A percentile compares a stretch with the other conserved stretches of the same genome.
phyloP scores from a whole-genome alignment of 1,284 basidiomycete genomes.

The Inonotus obliquus region DNA sequence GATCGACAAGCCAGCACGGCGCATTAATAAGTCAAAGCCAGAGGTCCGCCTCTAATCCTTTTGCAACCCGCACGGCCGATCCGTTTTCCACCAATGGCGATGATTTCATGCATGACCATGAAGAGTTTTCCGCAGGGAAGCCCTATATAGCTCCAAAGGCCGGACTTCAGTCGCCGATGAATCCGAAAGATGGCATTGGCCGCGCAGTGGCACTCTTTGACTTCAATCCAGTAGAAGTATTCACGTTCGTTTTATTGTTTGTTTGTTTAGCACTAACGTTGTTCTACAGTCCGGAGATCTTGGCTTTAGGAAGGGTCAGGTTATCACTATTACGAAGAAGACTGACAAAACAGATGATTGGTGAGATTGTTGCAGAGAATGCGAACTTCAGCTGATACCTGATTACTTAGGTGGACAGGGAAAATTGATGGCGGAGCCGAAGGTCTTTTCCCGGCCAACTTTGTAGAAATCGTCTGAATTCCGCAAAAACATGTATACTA shows the following conservation, averaged over 20 bases:
- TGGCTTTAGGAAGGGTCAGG: constrained; percentile 79
- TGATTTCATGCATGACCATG: constrained; percentile 21
- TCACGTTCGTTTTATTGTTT: constrained; percentile 7
- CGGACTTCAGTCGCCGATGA: constrained; percentile 43
- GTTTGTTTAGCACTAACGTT: neutral
- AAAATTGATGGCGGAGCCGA: constrained; percentile 32
- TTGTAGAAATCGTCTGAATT: constrained; percentile 42
- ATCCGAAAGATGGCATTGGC: constrained; percentile 55
- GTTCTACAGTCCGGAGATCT: constrained; percentile 67
- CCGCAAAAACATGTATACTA: neutral
- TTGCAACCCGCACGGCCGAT: neutral
- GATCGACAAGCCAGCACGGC: neutral
- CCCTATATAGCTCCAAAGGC: constrained; percentile 43
- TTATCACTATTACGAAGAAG: constrained; percentile 72
- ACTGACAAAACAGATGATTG: constrained; percentile 78
- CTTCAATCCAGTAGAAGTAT: constrained; percentile 69
- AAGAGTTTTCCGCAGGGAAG: constrained; percentile 21
- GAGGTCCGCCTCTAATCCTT: constrained; percentile 6
- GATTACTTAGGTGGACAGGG: constrained; percentile 73
- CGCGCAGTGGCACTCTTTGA: constrained; percentile 78
- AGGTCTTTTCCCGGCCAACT: constrained; percentile 54
- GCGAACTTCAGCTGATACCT: neutral
- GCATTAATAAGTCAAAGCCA: neutral
- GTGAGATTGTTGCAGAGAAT: constrained; percentile 34
- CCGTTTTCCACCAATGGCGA: constrained; percentile 14